phyloP scores from a whole-genome alignment of 495 filamentous ascomycete genomes.

The Thozetella sp. region DNA sequence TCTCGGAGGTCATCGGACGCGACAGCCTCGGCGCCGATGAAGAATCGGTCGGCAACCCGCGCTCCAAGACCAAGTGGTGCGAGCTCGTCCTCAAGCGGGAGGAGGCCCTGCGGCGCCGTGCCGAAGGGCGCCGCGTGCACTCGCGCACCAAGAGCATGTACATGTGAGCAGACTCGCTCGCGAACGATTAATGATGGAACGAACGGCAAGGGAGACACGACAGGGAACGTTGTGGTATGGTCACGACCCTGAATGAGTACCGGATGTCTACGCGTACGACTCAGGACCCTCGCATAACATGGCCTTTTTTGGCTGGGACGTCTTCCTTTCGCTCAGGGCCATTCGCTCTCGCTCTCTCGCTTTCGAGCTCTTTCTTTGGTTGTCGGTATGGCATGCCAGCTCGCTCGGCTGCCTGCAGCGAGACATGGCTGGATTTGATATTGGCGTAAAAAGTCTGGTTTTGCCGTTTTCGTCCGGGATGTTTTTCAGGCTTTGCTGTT shows the following conservation, averaged over 20 bases:
- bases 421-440: constrained; percentile 2
- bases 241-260: background rate
- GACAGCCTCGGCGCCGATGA: constrained; percentile 35
- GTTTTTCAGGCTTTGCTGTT: constrained; percentile 2
- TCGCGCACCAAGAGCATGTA: constrained; percentile 58
- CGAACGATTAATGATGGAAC: background rate
- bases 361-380: background rate
- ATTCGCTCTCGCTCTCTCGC: background rate
- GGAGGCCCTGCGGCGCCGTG: constrained; percentile 41
- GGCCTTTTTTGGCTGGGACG: background rate
- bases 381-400: background rate
- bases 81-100: constrained; percentile 76
- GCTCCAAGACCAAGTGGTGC: constrained; percentile 69
- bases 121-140: constrained; percentile 43
- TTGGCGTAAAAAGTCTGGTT: background rate
- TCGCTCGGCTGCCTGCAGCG: background rate
- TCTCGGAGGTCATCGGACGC: constrained; percentile 82
- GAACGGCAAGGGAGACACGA: constrained; percentile 1
- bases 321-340: background rate
- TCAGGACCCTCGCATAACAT: background rate
- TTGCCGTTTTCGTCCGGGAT: background rate
- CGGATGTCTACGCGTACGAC: background rate
- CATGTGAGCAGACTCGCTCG: constrained; percentile 23
- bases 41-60: constrained; percentile 41
- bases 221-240: background rate